Conservation (phyloP, 352 stramenopile genomes). For the Phytophthora nicotianae region DNA sequence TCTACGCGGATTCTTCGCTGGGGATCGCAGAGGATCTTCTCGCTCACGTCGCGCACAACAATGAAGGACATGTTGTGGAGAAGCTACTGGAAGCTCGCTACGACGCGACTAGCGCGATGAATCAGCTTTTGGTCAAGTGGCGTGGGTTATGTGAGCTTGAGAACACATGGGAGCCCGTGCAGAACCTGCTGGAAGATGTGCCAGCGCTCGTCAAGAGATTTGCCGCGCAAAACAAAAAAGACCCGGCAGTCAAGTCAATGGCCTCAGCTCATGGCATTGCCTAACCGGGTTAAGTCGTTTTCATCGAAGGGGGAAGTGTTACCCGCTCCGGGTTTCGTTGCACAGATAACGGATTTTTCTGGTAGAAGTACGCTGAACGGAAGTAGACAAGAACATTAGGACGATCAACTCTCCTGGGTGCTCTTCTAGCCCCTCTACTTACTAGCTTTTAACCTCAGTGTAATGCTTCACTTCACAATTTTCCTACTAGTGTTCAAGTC, state of each 20-base stretch:
- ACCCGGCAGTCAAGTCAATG: slow-evolving; percentile 1
- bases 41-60: slow-evolving; percentile 1
- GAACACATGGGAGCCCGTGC: slow-evolving; percentile 1
- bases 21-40: neutral
- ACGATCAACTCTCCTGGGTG: too few relatives aligned
- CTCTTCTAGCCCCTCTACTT: too few relatives aligned
- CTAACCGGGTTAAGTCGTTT: neutral
- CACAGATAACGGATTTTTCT: neutral
- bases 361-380: too few relatives aligned
- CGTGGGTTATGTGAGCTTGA: neutral
- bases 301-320: neutral
- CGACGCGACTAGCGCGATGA: neutral
- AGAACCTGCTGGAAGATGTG: neutral
- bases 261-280: neutral
- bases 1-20: slow-evolving; percentile 1
- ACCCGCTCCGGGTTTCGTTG: slow-evolving; percentile 1
- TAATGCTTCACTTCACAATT: too few relatives aligned
- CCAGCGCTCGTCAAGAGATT: neutral
- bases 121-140: neutral
- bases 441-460: too few relatives aligned
- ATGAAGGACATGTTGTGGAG: neutral
- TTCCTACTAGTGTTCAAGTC: too few relatives aligned
- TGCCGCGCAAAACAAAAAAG: neutral
- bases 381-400: too few relatives aligned
- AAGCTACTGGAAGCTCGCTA: neutral